Evolutionary conservation across 805 yeast genomes (phyloP).

Genomic region (Kregervanrija delftensis): DNA sequence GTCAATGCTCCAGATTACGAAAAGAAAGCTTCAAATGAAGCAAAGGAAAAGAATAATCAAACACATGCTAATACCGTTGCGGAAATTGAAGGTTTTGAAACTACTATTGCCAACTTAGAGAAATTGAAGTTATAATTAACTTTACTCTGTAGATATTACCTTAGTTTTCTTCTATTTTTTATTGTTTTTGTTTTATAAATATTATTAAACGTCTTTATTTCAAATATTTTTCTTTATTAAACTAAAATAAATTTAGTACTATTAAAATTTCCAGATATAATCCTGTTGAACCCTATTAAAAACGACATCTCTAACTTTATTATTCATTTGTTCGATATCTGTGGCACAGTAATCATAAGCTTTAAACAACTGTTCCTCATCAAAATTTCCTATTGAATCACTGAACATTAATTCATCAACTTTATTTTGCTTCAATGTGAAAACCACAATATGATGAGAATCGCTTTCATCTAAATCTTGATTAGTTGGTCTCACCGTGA

Average conservation of each 20-base stretch:
- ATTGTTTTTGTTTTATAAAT: not conserved
- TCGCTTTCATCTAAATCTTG: constrained; percentile 34
- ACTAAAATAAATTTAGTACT: not conserved
- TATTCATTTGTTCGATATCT: constrained; percentile 39
- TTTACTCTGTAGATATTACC: constrained; percentile 1
- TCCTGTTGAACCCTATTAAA: constrained; percentile 42
- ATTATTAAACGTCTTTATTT: not conserved
- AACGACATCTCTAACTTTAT: constrained; percentile 39
- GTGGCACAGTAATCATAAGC: constrained; percentile 47
- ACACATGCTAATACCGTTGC: constrained; percentile 69
- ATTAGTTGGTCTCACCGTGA: constrained; percentile 39
- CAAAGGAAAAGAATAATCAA: constrained; percentile 66
- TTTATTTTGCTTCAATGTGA: constrained; percentile 42
- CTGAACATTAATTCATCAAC: constrained; percentile 53
- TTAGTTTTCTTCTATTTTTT: not conserved
- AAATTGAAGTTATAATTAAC: constrained; percentile 50
- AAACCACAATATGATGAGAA: constrained; percentile 65
- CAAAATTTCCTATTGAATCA: constrained; percentile 70
- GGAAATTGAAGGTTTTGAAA: constrained; percentile 84
- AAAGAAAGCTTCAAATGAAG: constrained; percentile 76
- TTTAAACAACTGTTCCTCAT: constrained; percentile 44
- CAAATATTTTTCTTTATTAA: not conserved
- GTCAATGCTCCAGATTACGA: constrained; percentile 71
- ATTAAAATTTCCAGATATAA: constrained; percentile 47
- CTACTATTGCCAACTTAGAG: constrained; percentile 80